Conservation (phyloP, 2,329 filamentous ascomycete genomes). For the Ophiostoma montium region DNA sequence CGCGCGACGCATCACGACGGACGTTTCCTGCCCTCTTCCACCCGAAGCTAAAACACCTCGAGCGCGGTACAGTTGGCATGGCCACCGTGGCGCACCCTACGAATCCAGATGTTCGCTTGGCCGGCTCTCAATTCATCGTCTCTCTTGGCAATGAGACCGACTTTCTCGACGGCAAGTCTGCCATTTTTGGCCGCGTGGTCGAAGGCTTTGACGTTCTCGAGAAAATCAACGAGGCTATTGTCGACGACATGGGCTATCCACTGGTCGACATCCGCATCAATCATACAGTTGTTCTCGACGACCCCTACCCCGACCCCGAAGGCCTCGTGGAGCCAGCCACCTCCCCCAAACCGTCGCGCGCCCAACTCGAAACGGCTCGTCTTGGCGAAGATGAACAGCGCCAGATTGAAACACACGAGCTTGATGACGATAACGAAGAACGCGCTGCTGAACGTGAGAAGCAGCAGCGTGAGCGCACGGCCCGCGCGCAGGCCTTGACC, state of each 20-base stretch:
- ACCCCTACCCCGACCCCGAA: constrained; percentile 73
- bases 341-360: constrained; percentile 68
- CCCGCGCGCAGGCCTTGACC: constrained; percentile 83
- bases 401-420: constrained; percentile 39
- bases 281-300: constrained; percentile 83
- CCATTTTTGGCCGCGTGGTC: constrained; percentile 87
- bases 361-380: constrained; percentile 78
- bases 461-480: constrained; percentile 73
- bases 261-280: constrained; percentile 90
- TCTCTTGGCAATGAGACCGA: constrained; percentile 83
- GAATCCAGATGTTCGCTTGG: constrained; percentile 69
- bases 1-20: constrained; percentile 50
- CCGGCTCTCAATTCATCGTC: constrained; percentile 86
- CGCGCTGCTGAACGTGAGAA: constrained; percentile 53
- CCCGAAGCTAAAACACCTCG: constrained; percentile 73
- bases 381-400: constrained; percentile 76
- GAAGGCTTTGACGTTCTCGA: constrained; percentile 91
- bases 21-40: constrained; percentile 76
- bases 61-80: constrained; percentile 92
- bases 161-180: constrained; percentile 83
- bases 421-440: constrained; percentile 52
- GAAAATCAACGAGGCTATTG: constrained; percentile 81
- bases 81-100: constrained; percentile 67
- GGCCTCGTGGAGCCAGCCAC: constrained; percentile 63
- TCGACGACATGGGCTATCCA: constrained; percentile 73